A percentile compares a stretch with the other conserved stretches of the same genome.
Evolutionary conservation across 2,329 filamentous ascomycete species (phyloP).

Genomic region (Cryphonectria nitschkei): DNA sequence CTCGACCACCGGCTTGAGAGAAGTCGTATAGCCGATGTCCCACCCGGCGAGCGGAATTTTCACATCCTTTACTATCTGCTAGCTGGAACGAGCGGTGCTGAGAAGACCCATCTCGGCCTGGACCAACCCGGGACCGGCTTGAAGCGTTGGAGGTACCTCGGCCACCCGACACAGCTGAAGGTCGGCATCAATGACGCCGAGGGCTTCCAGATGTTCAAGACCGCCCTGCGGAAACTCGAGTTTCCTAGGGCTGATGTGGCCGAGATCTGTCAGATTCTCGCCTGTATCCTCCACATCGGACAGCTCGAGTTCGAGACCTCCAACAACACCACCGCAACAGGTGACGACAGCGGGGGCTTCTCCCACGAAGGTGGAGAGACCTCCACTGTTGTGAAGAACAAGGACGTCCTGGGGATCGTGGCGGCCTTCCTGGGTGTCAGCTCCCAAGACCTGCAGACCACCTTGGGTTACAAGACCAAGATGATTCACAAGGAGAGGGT

Average conservation of each 20-base stretch:
- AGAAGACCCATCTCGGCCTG: constrained; percentile 81
- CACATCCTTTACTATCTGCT: constrained; percentile 95
- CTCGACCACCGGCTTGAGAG: constrained; percentile 91
- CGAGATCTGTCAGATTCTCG: constrained; percentile 93
- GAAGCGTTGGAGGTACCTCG: constrained; percentile 94
- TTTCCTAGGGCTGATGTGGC: constrained; percentile 93
- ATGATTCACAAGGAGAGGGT: constrained; percentile 95
- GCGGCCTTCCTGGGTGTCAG: constrained; percentile 94
- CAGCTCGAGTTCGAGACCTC: constrained; percentile 92
- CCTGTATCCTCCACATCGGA: constrained; percentile 93
- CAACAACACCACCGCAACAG: constrained; percentile 75
- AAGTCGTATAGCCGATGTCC: constrained; percentile 87
- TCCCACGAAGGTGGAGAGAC: constrained; percentile 91
- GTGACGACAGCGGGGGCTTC: constrained; percentile 93
- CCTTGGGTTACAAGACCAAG: constrained; percentile 94
- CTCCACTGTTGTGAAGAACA: constrained; percentile 88
- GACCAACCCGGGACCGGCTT: constrained; percentile 56
- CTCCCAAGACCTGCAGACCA: constrained; percentile 79
- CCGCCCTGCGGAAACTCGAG: constrained; percentile 88
- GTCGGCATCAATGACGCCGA: constrained; percentile 95
- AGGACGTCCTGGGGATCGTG: constrained; percentile 81
- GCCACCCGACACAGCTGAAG: constrained; percentile 94
- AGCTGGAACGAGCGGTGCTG: constrained; percentile 85
- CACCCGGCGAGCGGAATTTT: constrained; percentile 95
- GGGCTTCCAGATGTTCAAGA: constrained; percentile 97